Conservation (phyloP, 2,329 filamentous ascomycete genomes). For the Phaeosphaeria sp. region DNA sequence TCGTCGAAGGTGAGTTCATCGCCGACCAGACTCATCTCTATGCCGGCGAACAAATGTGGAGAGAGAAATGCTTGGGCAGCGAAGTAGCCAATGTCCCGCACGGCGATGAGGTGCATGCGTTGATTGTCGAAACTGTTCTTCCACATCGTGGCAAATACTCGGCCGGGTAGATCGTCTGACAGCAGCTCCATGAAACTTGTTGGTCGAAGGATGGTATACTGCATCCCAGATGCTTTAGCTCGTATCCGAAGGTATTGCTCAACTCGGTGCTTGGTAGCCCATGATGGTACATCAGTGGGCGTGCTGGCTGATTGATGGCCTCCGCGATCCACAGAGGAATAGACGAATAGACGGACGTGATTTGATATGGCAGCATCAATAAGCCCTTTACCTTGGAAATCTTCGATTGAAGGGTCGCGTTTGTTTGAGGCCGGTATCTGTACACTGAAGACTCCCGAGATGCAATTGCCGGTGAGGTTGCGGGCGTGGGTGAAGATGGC, state of each 20-base stretch:
- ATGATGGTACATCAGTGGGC: slow-evolving; percentile 65
- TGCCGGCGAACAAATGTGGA: slow-evolving; percentile 50
- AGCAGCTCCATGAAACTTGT: slow-evolving; percentile 67
- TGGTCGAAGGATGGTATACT: slow-evolving; percentile 65
- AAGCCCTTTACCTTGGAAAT: slow-evolving; percentile 42
- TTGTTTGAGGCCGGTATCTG: slow-evolving; percentile 10
- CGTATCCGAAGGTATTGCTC: slow-evolving; percentile 61
- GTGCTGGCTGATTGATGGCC: slow-evolving; percentile 53
- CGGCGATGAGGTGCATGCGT: slow-evolving; percentile 43
- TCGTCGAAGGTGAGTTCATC: slow-evolving; percentile 55
- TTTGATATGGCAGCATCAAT: slow-evolving; percentile 37
- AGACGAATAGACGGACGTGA: slow-evolving; percentile 45
- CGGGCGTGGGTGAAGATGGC: slow-evolving; percentile 57
- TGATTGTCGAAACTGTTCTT: slow-evolving; percentile 16
- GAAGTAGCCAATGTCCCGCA: slow-evolving; percentile 58
- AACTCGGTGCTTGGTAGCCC: slow-evolving; percentile 64
- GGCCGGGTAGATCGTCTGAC: slow-evolving; percentile 42
- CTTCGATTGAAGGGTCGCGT: slow-evolving; percentile 23
- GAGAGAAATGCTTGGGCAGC: slow-evolving; percentile 54
- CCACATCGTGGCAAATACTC: slow-evolving; percentile 4
- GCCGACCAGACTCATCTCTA: slow-evolving; percentile 55
- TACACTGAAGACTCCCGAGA: slow-evolving; percentile 40
- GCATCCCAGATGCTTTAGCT: slow-evolving; percentile 52
- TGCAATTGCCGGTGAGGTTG: slow-evolving; percentile 26
- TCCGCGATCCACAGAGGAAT: slow-evolving; percentile 45